Conservation (phyloP, 768 basidiomycete genomes). For the Coprinopsis strossmayeri region DNA sequence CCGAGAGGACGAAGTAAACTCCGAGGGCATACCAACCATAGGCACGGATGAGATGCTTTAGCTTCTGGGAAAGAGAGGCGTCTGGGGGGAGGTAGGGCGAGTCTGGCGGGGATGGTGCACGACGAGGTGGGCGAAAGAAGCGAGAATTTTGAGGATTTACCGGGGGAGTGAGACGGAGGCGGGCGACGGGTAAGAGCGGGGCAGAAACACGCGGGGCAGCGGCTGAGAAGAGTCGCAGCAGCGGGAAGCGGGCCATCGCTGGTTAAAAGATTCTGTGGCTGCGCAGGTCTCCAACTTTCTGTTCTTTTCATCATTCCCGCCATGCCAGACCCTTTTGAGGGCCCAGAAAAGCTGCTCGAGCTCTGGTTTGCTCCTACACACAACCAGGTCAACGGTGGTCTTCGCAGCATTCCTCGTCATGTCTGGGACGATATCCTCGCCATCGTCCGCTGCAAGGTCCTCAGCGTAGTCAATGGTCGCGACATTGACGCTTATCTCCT, state of each 20-base stretch:
- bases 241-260: conserved; percentile 23
- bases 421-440: conserved; percentile 97
- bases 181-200: conserved; percentile 12
- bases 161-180: conserved; percentile 6
- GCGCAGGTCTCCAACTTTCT: background rate
- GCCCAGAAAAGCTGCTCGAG: conserved; percentile 93
- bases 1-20: conserved; percentile 70
- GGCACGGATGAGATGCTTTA: conserved; percentile 79
- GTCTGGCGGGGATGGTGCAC: conserved; percentile 9
- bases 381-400: conserved; percentile 53
- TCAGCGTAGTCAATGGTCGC: conserved; percentile 83
- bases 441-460: conserved; percentile 93
- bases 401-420: conserved; percentile 65
- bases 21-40: conserved; percentile 97
- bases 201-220: conserved; percentile 11
- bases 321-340: conserved; percentile 66
- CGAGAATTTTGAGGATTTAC: conserved; percentile 9
- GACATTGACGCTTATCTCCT: conserved; percentile 94
- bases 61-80: conserved; percentile 56
- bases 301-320: conserved; percentile 1
- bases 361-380: conserved; percentile 92
- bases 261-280: background rate
- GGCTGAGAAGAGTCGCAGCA: conserved; percentile 21
- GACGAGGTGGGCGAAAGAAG: conserved; percentile 12
- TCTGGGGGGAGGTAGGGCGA: conserved; percentile 33